phyloP scores from a whole-genome alignment of 192 early-diverging fungal genomes.

The Podila epigama region DNA sequence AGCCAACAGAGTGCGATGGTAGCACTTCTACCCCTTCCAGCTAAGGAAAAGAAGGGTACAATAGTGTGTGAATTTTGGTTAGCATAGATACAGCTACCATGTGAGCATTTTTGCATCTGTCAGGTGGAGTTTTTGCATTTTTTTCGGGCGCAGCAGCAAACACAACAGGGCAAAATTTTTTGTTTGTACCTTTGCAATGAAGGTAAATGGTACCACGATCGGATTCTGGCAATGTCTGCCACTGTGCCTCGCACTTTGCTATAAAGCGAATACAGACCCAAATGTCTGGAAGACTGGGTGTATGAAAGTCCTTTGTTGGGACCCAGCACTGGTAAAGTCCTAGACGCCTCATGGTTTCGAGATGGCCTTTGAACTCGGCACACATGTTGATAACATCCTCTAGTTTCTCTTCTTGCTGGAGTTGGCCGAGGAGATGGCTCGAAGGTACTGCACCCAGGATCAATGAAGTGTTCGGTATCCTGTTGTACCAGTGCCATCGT shows the following conservation, averaged over 20 bases:
- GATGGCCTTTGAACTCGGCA: constrained; percentile 56
- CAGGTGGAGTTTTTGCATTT: too few species aligned
- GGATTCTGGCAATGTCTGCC: neutral
- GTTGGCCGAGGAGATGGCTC: constrained; percentile 1
- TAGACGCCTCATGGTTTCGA: constrained; percentile 41
- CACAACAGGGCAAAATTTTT: neutral
- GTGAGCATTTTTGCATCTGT: too few species aligned
- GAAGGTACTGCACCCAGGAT: constrained; percentile 38
- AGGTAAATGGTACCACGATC: constrained; percentile 29
- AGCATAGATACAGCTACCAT: too few species aligned
- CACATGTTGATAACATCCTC: constrained; percentile 55
- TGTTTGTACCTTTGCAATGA: constrained; percentile 55
- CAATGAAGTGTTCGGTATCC: constrained; percentile 14
- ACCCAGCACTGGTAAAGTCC: constrained; percentile 51
- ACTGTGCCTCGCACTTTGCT: constrained; percentile 15
- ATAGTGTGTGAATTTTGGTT: neutral
- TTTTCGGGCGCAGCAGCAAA: neutral
- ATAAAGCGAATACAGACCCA: constrained; percentile 31
- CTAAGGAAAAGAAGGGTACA: constrained; percentile 7
- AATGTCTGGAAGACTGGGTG: constrained; percentile 47
- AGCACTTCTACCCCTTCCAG: constrained; percentile 45
- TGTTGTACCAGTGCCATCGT: constrained; percentile 38
- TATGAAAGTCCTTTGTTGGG: constrained; percentile 50
- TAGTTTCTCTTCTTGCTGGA: constrained; percentile 9
- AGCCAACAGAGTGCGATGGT: constrained; percentile 46